phyloP scores from a whole-genome alignment of 352 stramenopile species.

The Globisporangium takayamanum region DNA sequence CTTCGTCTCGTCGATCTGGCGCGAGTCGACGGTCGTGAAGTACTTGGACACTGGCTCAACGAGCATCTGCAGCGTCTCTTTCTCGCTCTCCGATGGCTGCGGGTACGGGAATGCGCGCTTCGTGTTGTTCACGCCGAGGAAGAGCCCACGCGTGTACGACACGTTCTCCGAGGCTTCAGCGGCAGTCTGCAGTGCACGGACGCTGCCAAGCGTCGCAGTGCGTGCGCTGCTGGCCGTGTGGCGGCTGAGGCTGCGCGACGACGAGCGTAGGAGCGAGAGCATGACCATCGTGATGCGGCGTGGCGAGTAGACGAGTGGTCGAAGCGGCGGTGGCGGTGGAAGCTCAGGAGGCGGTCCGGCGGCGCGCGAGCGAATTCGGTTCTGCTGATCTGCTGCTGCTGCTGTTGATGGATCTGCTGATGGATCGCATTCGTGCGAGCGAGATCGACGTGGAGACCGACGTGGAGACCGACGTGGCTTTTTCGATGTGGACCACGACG shows the following conservation, averaged over 20 bases:
- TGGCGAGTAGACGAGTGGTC: background rate
- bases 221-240: slow-evolving; percentile 13
- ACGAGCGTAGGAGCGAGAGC: slow-evolving; percentile 34
- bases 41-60: slow-evolving; percentile 79
- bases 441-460: too few relatives aligned
- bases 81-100: slow-evolving; percentile 55
- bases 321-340: slow-evolving; percentile 1
- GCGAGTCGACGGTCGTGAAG: slow-evolving; percentile 63
- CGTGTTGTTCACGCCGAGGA: slow-evolving; percentile 79
- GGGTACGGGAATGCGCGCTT: slow-evolving; percentile 77
- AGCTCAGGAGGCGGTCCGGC: slow-evolving; percentile 3
- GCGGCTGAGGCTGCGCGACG: slow-evolving; percentile 8
- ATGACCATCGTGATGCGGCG: slow-evolving; percentile 26
- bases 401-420: background rate
- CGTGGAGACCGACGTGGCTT: too few relatives aligned
- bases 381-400: slow-evolving; percentile 2
- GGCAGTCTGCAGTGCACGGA: slow-evolving; percentile 58
- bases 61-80: slow-evolving; percentile 82
- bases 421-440: too few relatives aligned
- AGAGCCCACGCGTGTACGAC: slow-evolving; percentile 78
- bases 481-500: too few relatives aligned
- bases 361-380: slow-evolving; percentile 10
- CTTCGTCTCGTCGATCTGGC: slow-evolving; percentile 78
- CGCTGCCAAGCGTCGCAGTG: slow-evolving; percentile 10
- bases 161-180: slow-evolving; percentile 54